Evolutionary conservation across 768 basidiomycete genomes (phyloP).

Genomic region (Gymnopilus dilepis): DNA sequence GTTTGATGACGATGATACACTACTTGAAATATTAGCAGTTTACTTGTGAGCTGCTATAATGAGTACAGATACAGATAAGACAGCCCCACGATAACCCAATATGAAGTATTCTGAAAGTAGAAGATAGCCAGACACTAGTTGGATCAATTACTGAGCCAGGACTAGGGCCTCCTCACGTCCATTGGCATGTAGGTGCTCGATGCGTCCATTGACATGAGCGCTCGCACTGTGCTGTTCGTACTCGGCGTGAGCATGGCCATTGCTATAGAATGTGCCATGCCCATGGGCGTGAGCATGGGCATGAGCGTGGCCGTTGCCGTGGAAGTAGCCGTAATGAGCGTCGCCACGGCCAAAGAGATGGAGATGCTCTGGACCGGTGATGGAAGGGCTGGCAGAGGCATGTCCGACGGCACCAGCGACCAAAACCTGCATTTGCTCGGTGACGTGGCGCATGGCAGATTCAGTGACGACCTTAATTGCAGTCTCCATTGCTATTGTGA

Average conservation of each 20-base stretch:
- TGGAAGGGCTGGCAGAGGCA: slow-evolving; percentile 23
- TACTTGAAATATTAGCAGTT: neutral
- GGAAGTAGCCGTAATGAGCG: slow-evolving; percentile 3
- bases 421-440: slow-evolving; percentile 18
- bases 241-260: neutral
- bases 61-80: neutral
- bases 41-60: neutral
- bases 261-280: neutral
- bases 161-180: neutral
- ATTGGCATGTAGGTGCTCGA: neutral
- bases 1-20: neutral
- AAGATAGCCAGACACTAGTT: neutral
- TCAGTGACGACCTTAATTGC: slow-evolving; percentile 24
- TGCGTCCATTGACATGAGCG: neutral
- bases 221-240: neutral
- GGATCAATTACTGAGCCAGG: neutral
- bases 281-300: neutral
- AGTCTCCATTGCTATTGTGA: slow-evolving; percentile 26
- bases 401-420: slow-evolving; percentile 18
- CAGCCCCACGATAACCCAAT: neutral
- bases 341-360: slow-evolving; percentile 15
- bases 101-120: neutral
- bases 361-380: slow-evolving; percentile 24
- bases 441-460: slow-evolving; percentile 26
- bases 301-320: slow-evolving; percentile 2